These are phyloP conservation scores for Coemansia sp. DNA, from an alignment of 192 early-diverging fungal species.

Conservation along the genomic window DNA sequence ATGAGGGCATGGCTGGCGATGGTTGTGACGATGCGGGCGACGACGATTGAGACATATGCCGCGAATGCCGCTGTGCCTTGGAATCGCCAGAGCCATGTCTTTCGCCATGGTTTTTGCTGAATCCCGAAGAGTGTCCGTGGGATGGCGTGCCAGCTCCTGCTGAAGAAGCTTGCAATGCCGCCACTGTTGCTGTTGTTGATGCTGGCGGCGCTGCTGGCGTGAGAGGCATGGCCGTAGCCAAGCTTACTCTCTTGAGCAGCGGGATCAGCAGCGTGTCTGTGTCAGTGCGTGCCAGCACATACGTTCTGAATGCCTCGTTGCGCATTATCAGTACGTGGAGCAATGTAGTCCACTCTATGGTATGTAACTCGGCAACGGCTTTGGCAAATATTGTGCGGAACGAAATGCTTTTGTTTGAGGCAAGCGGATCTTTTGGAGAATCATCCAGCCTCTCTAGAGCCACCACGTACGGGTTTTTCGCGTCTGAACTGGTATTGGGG, in stretches of 20 bases:
- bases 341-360: slow-evolving; percentile 37
- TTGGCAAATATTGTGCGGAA: slow-evolving; percentile 47
- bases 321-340: slow-evolving; percentile 36
- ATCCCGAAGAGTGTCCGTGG: background rate
- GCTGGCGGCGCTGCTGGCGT: slow-evolving; percentile 17
- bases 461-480: slow-evolving; percentile 25
- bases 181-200: background rate
- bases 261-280: slow-evolving; percentile 47
- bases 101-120: background rate
- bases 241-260: slow-evolving; percentile 29
- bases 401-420: slow-evolving; percentile 17
- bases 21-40: slow-evolving; percentile 10
- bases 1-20: slow-evolving; percentile 3
- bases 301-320: slow-evolving; percentile 47
- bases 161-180: slow-evolving; percentile 2
- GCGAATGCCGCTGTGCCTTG: slow-evolving; percentile 2
- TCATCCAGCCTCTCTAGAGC: slow-evolving; percentile 28
- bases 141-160: slow-evolving; percentile 3
- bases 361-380: slow-evolving; percentile 20
- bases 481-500: background rate
- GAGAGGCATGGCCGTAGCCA: slow-evolving; percentile 39
- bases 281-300: slow-evolving; percentile 49
- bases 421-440: slow-evolving; percentile 17
- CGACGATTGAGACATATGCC: slow-evolving; percentile 2
- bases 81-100: background rate